A percentile compares a stretch with the other conserved stretches of the same genome.
phyloP scores from a whole-genome alignment of 148 eudicot genomes.

The Talinum fruticosum region DNA sequence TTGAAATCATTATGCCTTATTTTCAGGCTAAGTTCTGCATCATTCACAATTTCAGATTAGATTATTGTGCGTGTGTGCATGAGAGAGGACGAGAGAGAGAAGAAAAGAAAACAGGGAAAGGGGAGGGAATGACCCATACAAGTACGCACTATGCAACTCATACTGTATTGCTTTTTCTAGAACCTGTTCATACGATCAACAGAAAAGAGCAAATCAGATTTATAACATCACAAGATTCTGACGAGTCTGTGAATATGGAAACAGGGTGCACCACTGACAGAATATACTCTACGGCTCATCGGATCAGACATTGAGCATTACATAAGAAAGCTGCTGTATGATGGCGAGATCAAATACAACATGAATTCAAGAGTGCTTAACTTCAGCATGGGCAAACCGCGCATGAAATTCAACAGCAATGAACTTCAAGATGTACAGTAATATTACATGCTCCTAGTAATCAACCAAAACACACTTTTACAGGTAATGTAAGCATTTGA shows the following conservation, averaged over 20 bases:
- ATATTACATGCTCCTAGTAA: not conserved
- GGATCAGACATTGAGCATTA: conserved; percentile 93
- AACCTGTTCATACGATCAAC: not conserved
- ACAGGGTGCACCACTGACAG: conserved; percentile 90
- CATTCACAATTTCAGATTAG: no score
- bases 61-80: no score
- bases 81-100: no score
- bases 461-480: not conserved
- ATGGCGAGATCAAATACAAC: conserved; percentile 83
- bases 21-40: no score
- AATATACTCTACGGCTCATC: conserved; percentile 82
- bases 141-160: no score
- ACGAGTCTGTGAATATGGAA: conserved; percentile 8
- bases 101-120: no score
- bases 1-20: no score
- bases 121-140: no score
- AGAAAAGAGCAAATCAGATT: not conserved
- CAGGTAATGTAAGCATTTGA: not conserved
- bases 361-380: conserved; percentile 82
- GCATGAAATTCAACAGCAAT: conserved; percentile 67
- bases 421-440: conserved; percentile 51
- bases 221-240: not conserved
- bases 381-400: conserved; percentile 73
- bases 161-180: no score
- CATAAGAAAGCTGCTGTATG: conserved; percentile 81